Evolutionary conservation across 257 asterid genomes (phyloP).

Genomic region (Fraxinus cuspidata): DNA sequence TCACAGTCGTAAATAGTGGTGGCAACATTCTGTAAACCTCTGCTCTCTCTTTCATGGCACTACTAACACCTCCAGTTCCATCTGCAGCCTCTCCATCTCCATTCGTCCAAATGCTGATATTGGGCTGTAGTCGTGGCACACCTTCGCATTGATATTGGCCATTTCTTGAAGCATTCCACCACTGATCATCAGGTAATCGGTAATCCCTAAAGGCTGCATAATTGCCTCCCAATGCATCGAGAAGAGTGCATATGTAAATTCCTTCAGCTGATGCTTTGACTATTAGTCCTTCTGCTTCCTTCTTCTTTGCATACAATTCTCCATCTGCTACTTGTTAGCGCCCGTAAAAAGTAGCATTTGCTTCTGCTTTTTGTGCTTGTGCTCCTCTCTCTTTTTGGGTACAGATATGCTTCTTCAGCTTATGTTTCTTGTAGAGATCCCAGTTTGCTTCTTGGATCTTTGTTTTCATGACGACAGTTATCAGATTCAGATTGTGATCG

Average conservation of each 20-base stretch:
- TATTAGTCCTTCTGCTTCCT: constrained; percentile 63
- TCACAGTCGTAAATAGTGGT: constrained; percentile 55
- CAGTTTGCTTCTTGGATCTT: constrained; percentile 66
- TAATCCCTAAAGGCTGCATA: constrained; percentile 54
- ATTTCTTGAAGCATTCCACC: constrained; percentile 52
- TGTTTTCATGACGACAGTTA: neutral
- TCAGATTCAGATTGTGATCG: neutral
- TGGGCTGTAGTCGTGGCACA: constrained; percentile 57
- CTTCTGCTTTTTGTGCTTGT: constrained; percentile 47
- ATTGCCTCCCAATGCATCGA: constrained; percentile 55
- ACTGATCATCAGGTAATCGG: constrained; percentile 59
- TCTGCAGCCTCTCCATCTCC: constrained; percentile 18
- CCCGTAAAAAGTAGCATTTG: constrained; percentile 47
- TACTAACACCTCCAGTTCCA: neutral
- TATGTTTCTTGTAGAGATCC: constrained; percentile 66
- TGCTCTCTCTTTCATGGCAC: constrained; percentile 56
- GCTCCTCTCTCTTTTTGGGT: constrained; percentile 58
- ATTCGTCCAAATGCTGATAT: constrained; percentile 63
- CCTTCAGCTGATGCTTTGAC: constrained; percentile 71
- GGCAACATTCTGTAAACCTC: constrained; percentile 66
- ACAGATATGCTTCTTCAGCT: constrained; percentile 54
- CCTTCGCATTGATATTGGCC: constrained; percentile 59
- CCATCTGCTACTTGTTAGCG: constrained; percentile 48
- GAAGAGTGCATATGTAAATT: constrained; percentile 41
- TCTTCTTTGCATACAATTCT: constrained; percentile 50